Percentiles rank a stretch among this genome's conserved stretches.
These are phyloP conservation scores for Suillus discolor DNA, from an alignment of 768 basidiomycete species.

Conservation along the genomic window DNA sequence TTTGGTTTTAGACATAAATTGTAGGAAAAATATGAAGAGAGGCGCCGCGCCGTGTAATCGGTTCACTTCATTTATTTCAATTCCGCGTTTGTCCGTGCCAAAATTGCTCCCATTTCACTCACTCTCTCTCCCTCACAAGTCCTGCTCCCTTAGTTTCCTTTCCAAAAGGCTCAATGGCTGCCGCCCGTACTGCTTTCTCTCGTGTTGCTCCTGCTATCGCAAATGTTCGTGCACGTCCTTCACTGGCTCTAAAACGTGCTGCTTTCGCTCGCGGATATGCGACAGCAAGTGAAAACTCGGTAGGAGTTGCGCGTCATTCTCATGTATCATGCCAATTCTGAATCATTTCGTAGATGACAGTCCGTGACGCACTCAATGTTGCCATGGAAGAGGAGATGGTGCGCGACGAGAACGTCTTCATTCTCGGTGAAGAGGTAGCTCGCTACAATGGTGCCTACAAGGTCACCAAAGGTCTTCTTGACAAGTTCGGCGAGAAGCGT, in stretches of 20 bases:
- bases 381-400: slow-evolving; percentile 99
- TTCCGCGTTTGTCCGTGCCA: slow-evolving; percentile 18
- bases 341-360: slow-evolving; percentile 75
- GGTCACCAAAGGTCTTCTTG: slow-evolving; percentile 97
- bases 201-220: slow-evolving; percentile 57
- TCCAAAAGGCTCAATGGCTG: slow-evolving; percentile 50
- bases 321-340: slow-evolving; percentile 20
- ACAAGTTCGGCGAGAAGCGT: slow-evolving; percentile 99
- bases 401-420: slow-evolving; percentile 91
- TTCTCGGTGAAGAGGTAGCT: slow-evolving; percentile 97
- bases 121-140: slow-evolving; percentile 15
- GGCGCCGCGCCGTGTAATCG: slow-evolving; percentile 4
- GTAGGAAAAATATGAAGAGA: slow-evolving; percentile 1
- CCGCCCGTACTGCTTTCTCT: slow-evolving; percentile 60
- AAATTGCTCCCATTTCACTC: slow-evolving; percentile 8
- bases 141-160: slow-evolving; percentile 29
- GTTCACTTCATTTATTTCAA: slow-evolving; percentile 6
- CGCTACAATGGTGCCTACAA: slow-evolving; percentile 98
- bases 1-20: slow-evolving; percentile 6
- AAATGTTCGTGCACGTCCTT: slow-evolving; percentile 44
- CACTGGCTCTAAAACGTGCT: slow-evolving; percentile 43
- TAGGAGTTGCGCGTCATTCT: slow-evolving; percentile 43
- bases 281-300: slow-evolving; percentile 53
- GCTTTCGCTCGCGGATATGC: slow-evolving; percentile 64
- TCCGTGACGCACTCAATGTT: slow-evolving; percentile 94